phyloP scores from a whole-genome alignment of 202 grass and related monocot genomes.

The Setaria italica region DNA sequence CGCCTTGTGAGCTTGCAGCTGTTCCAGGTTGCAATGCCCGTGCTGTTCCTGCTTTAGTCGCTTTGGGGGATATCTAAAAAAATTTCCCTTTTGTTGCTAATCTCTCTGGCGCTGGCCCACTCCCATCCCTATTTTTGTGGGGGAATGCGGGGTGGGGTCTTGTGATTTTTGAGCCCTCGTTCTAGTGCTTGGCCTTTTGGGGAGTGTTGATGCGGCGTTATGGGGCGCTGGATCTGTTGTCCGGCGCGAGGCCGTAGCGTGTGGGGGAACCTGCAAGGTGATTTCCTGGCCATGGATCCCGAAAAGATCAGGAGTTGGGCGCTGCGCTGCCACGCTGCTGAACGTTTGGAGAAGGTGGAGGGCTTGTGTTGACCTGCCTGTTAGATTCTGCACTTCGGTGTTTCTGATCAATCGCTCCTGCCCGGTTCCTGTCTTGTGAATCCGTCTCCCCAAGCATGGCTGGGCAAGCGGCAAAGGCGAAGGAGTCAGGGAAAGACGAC shows the following conservation, averaged over 20 bases:
- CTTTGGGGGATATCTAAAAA: constrained; percentile 49
- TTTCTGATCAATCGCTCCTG: constrained; percentile 29
- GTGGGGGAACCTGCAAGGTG: constrained; percentile 37
- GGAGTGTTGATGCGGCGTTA: constrained; percentile 43
- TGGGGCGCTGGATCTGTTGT: constrained; percentile 52
- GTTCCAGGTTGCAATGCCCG: constrained; percentile 62
- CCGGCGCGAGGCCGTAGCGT: background rate
- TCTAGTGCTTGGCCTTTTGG: constrained; percentile 35
- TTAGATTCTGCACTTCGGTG: background rate
- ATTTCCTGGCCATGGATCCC: constrained; percentile 22
- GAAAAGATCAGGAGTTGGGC: constrained; percentile 35
- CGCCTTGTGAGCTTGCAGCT: constrained; percentile 58
- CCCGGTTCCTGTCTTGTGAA: constrained; percentile 37
- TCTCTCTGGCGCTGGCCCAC: constrained; percentile 55
- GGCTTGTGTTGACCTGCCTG: constrained; percentile 10
- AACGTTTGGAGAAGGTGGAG: constrained; percentile 19
- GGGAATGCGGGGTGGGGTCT: constrained; percentile 51
- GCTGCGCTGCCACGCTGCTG: background rate
- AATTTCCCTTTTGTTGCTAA: constrained; percentile 45
- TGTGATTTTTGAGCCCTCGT: constrained; percentile 41
- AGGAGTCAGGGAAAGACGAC: constrained; percentile 40
- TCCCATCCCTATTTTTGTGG: constrained; percentile 45
- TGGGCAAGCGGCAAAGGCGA: constrained; percentile 17
- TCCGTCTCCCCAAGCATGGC: constrained; percentile 32
- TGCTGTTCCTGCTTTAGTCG: constrained; percentile 43